Conservation (phyloP, 164 flowering plant genomes). For the Aristolochia californica region DNA sequence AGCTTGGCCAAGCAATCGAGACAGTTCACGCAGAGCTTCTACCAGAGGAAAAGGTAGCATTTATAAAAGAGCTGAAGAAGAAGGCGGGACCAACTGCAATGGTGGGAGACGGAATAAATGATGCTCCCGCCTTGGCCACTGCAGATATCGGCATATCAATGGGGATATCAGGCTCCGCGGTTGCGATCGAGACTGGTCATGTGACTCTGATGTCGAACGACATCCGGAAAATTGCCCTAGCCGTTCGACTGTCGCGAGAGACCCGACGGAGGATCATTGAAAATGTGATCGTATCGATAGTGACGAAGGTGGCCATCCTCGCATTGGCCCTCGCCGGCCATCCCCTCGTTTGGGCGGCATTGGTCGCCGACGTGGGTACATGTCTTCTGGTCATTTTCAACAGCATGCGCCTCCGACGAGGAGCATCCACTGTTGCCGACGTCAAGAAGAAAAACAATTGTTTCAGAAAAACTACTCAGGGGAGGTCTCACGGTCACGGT, state of each 20-base stretch:
- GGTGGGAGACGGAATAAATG: constrained; percentile 93
- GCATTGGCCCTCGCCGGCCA: constrained; percentile 69
- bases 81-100: constrained; percentile 52
- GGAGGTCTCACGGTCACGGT: background rate
- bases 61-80: constrained; percentile 42
- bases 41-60: constrained; percentile 71
- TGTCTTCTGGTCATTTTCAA: constrained; percentile 76
- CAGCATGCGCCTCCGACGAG: constrained; percentile 68
- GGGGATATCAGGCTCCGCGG: constrained; percentile 92
- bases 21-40: constrained; percentile 72
- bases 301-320: constrained; percentile 53
- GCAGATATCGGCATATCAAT: constrained; percentile 92
- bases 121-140: constrained; percentile 84
- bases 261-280: constrained; percentile 41
- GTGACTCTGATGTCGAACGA: constrained; percentile 84
- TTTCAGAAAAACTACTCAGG: too few species aligned
- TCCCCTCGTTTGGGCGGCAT: constrained; percentile 89
- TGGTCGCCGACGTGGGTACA: constrained; percentile 81
- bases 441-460: background rate
- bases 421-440: too few species aligned
- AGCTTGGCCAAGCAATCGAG: constrained; percentile 58
- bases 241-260: constrained; percentile 38
- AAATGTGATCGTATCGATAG: constrained; percentile 52
- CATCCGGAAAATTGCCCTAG: constrained; percentile 57
- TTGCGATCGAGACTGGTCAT: constrained; percentile 78